These are phyloP conservation scores for Bertia moriformis DNA, from an alignment of 2,329 filamentous ascomycete genomes.

Conservation along the genomic window DNA sequence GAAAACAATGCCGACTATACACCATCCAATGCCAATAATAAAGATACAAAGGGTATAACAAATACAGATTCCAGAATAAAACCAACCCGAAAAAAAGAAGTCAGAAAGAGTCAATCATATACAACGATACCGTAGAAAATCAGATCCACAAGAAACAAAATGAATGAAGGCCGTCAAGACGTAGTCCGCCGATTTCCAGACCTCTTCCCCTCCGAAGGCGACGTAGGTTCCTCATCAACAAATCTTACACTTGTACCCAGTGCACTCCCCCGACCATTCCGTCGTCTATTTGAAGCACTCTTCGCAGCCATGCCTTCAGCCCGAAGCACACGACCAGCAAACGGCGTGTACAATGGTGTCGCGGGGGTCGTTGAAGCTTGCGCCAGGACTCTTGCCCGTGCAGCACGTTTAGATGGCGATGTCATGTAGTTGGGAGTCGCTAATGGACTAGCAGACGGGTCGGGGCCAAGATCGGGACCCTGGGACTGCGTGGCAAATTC, in stretches of 20 bases:
- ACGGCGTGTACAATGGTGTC: constrained; percentile 24
- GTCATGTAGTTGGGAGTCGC: constrained; percentile 23
- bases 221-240: constrained; percentile 21
- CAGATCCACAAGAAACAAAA: too few species aligned
- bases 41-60: too few species aligned
- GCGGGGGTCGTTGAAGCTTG: constrained; percentile 26
- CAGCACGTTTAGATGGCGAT: constrained; percentile 27
- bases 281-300: constrained; percentile 4
- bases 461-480: too few species aligned
- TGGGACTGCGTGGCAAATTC: constrained; percentile 14
- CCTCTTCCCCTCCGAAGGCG: constrained; percentile 19
- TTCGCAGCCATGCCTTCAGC: constrained; percentile 3
- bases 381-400: constrained; percentile 21
- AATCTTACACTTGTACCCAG: constrained; percentile 21
- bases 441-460: constrained; percentile 17
- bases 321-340: constrained; percentile 19
- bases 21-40: too few species aligned
- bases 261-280: constrained; percentile 5
- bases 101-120: too few species aligned
- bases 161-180: too few species aligned
- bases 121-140: too few species aligned
- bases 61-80: too few species aligned
- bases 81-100: too few species aligned
- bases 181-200: constrained; percentile 18
- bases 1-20: too few species aligned